Conservation (phyloP, 345 rosid genomes). For the Aegle marmelos region DNA sequence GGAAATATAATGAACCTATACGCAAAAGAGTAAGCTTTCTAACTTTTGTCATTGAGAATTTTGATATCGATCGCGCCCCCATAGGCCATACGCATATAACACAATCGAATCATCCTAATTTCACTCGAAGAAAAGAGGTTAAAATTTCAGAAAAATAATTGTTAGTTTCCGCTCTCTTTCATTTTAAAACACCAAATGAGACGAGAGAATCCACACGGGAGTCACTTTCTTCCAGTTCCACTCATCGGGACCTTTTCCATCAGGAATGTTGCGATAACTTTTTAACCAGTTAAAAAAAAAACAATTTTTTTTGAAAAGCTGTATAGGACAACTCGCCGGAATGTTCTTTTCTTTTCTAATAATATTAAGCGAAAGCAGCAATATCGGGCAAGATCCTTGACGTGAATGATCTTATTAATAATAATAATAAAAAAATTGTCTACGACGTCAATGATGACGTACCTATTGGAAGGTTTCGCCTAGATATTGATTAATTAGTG, state of each 20-base stretch:
- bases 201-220: conserved; percentile 8
- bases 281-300: background rate
- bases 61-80: too few relatives aligned
- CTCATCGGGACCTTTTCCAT: background rate
- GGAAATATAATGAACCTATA: too few relatives aligned
- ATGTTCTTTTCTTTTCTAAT: background rate
- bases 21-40: too few relatives aligned
- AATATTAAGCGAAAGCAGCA: background rate
- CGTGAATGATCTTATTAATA: background rate
- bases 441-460: conserved; percentile 7
- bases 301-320: background rate
- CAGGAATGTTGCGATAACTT: too few relatives aligned
- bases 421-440: background rate
- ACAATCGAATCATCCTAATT: background rate
- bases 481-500: background rate
- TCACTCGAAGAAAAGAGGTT: background rate
- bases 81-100: background rate
- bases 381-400: background rate
- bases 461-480: background rate
- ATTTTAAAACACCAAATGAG: conserved; percentile 10
- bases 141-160: background rate
- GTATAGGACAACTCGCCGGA: conserved; percentile 4
- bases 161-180: background rate
- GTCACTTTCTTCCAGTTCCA: background rate
- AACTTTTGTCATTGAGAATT: too few relatives aligned